Evolutionary conservation across 2,329 filamentous ascomycete species (phyloP).

Genomic region (Verticillium dahliae): DNA sequence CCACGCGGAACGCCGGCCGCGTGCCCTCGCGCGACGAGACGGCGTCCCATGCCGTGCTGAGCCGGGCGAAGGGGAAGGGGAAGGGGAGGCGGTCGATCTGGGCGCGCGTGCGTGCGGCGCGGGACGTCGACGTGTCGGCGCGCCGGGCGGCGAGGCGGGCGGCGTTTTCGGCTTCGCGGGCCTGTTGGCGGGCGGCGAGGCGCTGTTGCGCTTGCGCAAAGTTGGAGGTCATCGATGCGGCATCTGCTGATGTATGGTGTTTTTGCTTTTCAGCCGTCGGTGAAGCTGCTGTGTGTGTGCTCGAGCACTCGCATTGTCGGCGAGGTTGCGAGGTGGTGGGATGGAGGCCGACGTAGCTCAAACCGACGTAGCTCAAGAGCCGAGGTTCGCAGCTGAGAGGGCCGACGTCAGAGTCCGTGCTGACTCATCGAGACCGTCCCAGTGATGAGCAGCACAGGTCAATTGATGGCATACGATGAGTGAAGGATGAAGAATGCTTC

Average conservation of each 20-base stretch:
- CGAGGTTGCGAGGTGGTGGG: neutral
- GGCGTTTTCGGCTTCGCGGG: slow-evolving; percentile 62
- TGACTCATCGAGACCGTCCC: neutral
- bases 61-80: slow-evolving; percentile 56
- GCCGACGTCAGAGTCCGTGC: neutral
- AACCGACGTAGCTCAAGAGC: neutral
- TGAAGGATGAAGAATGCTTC: too few relatives aligned
- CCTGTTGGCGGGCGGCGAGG: slow-evolving; percentile 71
- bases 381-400: neutral
- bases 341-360: neutral
- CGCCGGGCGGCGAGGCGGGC: slow-evolving; percentile 43
- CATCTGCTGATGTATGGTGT: slow-evolving; percentile 16
- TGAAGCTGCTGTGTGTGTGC: neutral
- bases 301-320: neutral
- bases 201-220: slow-evolving; percentile 88
- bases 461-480: too few relatives aligned
- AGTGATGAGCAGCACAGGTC: neutral
- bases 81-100: slow-evolving; percentile 52
- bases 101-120: slow-evolving; percentile 46
- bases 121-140: slow-evolving; percentile 31
- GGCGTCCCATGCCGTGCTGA: slow-evolving; percentile 61
- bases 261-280: neutral
- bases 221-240: slow-evolving; percentile 46
- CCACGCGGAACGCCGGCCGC: slow-evolving; percentile 81
- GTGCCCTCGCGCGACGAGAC: slow-evolving; percentile 72